phyloP scores from a whole-genome alignment of 2,329 filamentous ascomycete genomes.

The Colletotrichum sp. region DNA sequence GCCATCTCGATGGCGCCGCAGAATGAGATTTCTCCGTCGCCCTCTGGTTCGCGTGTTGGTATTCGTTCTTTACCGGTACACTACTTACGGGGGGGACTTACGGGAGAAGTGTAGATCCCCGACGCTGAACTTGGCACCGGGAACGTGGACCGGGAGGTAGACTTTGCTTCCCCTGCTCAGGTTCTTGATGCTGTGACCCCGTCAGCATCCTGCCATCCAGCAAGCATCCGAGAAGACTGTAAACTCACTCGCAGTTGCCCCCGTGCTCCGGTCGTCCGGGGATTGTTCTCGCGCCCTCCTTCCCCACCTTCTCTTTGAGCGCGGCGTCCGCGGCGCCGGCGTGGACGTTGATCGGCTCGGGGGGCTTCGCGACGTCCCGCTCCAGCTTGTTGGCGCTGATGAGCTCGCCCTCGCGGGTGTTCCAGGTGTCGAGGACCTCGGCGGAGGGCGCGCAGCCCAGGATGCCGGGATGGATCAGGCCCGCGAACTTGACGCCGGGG shows the following conservation, averaged over 20 bases:
- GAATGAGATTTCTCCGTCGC: slow-evolving; percentile 90
- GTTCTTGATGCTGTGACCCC: slow-evolving; percentile 70
- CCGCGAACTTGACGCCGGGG: slow-evolving; percentile 84
- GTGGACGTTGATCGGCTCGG: slow-evolving; percentile 73
- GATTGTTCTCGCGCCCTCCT: slow-evolving; percentile 84
- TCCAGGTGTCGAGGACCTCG: slow-evolving; percentile 82
- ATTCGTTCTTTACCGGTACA: background rate
- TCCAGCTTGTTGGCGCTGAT: slow-evolving; percentile 71
- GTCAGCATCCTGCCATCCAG: slow-evolving; percentile 5
- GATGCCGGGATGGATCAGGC: slow-evolving; percentile 91
- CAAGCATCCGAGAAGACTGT: background rate
- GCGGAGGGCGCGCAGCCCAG: slow-evolving; percentile 85
- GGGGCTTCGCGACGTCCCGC: slow-evolving; percentile 78
- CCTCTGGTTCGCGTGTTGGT: slow-evolving; percentile 53
- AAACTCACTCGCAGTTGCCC: slow-evolving; percentile 75
- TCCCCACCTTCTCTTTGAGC: slow-evolving; percentile 70
- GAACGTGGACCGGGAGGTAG: slow-evolving; percentile 85
- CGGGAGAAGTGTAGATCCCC: slow-evolving; percentile 86
- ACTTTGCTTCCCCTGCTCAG: slow-evolving; percentile 80
- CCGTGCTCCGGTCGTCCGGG: slow-evolving; percentile 86
- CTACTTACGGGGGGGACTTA: slow-evolving; percentile 29
- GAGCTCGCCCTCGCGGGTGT: slow-evolving; percentile 79
- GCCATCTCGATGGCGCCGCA: slow-evolving; percentile 95
- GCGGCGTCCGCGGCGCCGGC: slow-evolving; percentile 67
- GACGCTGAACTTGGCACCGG: slow-evolving; percentile 87